phyloP scores from a whole-genome alignment of 495 filamentous ascomycete genomes.

The Talaromyces ruber region DNA sequence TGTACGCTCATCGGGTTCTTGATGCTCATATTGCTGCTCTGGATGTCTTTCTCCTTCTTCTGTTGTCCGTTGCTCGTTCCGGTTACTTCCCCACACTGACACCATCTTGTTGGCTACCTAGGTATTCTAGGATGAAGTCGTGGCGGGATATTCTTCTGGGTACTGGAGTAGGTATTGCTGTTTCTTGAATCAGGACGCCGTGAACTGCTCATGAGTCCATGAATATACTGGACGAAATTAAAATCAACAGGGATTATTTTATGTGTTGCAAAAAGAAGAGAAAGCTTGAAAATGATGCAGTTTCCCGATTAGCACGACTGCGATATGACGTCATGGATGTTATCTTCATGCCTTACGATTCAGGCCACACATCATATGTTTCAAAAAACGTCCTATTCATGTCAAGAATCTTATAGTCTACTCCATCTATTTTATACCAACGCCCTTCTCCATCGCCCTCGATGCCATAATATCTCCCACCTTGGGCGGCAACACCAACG shows the following conservation, averaged over 20 bases:
- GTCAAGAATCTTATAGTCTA: not conserved
- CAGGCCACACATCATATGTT: not conserved
- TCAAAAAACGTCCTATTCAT: not conserved
- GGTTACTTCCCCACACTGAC: not conserved
- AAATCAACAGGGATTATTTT: not conserved
- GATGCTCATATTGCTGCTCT: slow-evolving; percentile 1
- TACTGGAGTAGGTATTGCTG: not conserved
- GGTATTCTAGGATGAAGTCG: not conserved
- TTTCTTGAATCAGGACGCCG: not conserved
- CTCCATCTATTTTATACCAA: not conserved
- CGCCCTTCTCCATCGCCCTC: slow-evolving; percentile 33
- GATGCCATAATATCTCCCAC: slow-evolving; percentile 54
- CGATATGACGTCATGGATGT: not conserved
- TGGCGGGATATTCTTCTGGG: not conserved
- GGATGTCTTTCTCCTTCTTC: not conserved
- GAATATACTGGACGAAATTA: not conserved
- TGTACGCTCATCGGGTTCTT: slow-evolving; percentile 61
- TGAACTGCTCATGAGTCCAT: not conserved
- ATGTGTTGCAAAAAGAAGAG: not conserved
- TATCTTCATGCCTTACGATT: not conserved
- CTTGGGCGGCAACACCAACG: slow-evolving; percentile 84
- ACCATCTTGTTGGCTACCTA: slow-evolving; percentile 1
- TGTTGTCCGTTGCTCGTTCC: not conserved
- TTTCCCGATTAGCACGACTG: not conserved
- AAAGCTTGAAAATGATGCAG: not conserved